These are phyloP conservation scores for Pichia sp. DNA, from an alignment of 1,139 yeast genomes.

Conservation along the genomic window DNA sequence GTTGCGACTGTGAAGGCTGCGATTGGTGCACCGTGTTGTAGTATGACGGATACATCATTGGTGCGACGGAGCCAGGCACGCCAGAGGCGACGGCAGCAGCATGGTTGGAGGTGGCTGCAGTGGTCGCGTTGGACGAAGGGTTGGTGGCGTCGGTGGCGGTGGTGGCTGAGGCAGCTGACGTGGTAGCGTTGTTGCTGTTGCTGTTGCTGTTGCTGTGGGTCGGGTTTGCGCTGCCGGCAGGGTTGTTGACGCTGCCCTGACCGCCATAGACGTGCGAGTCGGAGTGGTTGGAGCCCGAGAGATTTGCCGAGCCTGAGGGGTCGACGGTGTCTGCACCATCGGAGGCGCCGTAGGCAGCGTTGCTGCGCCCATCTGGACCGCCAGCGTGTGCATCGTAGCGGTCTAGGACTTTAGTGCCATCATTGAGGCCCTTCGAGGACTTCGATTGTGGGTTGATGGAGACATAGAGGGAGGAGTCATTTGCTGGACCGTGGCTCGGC, in stretches of 20 bases:
- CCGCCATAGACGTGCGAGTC: not conserved
- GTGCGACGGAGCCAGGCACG: not conserved
- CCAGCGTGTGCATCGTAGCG: not conserved
- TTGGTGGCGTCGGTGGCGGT: not conserved
- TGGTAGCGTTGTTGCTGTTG: not conserved
- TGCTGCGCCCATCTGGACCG: not conserved
- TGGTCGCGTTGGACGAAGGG: not conserved
- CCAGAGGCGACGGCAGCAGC: not conserved
- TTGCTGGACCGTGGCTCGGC: constrained; percentile 5
- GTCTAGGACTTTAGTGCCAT: not conserved
- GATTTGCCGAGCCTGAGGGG: not conserved
- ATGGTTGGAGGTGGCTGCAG: not conserved
- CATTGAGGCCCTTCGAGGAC: not conserved
- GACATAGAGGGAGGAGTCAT: not conserved
- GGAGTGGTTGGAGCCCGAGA: not conserved
- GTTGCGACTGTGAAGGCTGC: constrained; percentile 2
- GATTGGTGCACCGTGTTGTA: not conserved
- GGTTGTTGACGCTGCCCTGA: not conserved
- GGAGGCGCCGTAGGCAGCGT: not conserved
- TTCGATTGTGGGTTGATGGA: not conserved
- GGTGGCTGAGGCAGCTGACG: not conserved
- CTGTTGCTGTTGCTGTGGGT: not conserved
- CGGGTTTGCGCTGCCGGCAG: not conserved
- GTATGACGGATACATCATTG: constrained; percentile 5
- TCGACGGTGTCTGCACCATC: not conserved